Base-by-base conservation (phyloP, 768 basidiomycete species). In the Galerina marginata region DNA sequence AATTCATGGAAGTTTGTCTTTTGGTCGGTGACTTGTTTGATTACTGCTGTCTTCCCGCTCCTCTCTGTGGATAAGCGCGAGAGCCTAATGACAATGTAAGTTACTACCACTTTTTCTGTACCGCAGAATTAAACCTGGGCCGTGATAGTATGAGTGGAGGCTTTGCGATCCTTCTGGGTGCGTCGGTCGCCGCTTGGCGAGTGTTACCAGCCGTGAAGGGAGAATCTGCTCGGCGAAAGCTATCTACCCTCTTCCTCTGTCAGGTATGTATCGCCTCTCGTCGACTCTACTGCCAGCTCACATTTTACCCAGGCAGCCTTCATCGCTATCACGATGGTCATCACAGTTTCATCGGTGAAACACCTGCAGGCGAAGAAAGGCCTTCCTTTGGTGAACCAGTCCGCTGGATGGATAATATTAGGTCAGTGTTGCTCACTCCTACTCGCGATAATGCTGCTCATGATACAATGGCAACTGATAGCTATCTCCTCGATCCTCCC, bases 51-150 rank as follows among this genome's bases (percentile, higher is more conserved):
- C 2, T 95, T 94, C 66, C 92, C 92, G 0, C 69, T 91, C 26
- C 79, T 93, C 26, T 76, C 84, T 7, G 90, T 93, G 2, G 86
- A 93, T 59, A 90, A 91, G 68, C 74, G 76, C 23, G 93, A 94
- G 72, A 86, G 76, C 61, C 58, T 89, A 20, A 25, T 66, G 1
- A 68, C 79, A 3, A 87, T 94, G 93, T 92, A 57, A 68, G 86
- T 76, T 46, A 40, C 65, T 1, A 64, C 73, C 16, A 81, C 88
- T 70, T 65, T 85, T 52, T 37, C 20, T 42, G 9, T 10, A 59
- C 40, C 45, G n/a, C 16, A 29, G n/a, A 14, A 3, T 55, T 12
- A n/a, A 54, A 14, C 10, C 29, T 36, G 43, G 1, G 15, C 12
- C 10, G 7, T 38, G 25, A 2, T 42, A 61, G 59, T n/a, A 45